Base-by-base conservation (phyloP, 441 rosid genomes). In the Euphorbia schlechtendalii region DNA sequence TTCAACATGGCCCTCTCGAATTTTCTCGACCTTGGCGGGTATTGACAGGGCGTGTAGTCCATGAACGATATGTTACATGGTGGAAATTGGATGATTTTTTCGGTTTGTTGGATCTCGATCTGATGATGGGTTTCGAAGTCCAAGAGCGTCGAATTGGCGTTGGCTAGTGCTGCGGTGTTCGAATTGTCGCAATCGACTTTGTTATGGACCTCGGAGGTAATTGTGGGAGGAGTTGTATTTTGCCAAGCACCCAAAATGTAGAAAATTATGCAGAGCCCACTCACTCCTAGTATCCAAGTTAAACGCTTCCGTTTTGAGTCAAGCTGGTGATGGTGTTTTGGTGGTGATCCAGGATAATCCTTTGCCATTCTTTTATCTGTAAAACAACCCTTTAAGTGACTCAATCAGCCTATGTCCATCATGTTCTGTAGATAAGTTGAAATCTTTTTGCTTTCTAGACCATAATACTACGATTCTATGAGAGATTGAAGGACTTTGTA, bases 11-110 rank as follows among this genome's bases (percentile, higher is more conserved):
- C 51, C 65, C 97, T 79, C 9, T 84, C 89, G 30, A 88, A 93
- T 69, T 73, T 83, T 67, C 96, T 86, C 40, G 88, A 89, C 74
- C 98, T 82, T 38, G 28, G 74, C 8, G 86, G 83, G 61, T 93
- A 79, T 69, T 90, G 92, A 55, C 97, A 93, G 46, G 98, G 98
- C 38, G 98, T 88, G 79, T 90, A 84, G 70, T 93, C 98, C 61
- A 90, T 86, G 13, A 66, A 78, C 30, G 88, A 72, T 70, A 88
- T 78, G 36, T 85, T 89, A 69, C 98, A 93, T 30, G 91, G 80
- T 15, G 83, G 85, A 13, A 93, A 69, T 25, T 70, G 69, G 67
- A 71, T 72, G 41, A 68, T 74, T 41, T 82, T 56, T 34, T 74
- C 73, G 4, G 82, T 54, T n/a, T 72, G 70, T 69, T 78, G 75